These are phyloP conservation scores for Chlorella sp. DNA, from an alignment of 139 green algal genomes.

Conservation along the genomic window DNA sequence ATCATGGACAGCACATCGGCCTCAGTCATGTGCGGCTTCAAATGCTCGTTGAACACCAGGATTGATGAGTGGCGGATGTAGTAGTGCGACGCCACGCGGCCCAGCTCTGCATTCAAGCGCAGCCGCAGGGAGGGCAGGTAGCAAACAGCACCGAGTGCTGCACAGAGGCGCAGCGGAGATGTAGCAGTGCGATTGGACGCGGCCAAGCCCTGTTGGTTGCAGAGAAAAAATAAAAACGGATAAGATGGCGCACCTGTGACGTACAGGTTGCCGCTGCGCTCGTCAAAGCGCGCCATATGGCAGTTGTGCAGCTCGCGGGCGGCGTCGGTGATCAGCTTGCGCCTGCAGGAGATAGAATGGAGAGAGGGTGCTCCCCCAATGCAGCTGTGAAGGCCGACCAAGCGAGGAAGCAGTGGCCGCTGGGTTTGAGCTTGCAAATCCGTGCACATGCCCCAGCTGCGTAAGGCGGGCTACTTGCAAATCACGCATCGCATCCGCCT, in stretches of 20 bases:
- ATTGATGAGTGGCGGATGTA: slow-evolving; percentile 90
- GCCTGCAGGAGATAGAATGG: slow-evolving; percentile 13
- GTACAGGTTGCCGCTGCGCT: slow-evolving; percentile 88
- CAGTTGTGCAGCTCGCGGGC: slow-evolving; percentile 69
- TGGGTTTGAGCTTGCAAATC: too few species aligned
- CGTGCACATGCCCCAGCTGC: too few species aligned
- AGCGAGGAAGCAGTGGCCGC: too few species aligned
- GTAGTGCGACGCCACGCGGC: slow-evolving; percentile 91
- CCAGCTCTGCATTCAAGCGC: slow-evolving; percentile 69
- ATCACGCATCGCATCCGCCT: not conserved
- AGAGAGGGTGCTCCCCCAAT: too few species aligned
- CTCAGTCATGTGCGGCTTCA: slow-evolving; percentile 85
- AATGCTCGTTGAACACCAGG: slow-evolving; percentile 84
- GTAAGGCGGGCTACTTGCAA: not conserved
- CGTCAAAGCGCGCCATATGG: slow-evolving; percentile 95
- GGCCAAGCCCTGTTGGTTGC: too few species aligned
- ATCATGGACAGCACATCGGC: slow-evolving; percentile 86
- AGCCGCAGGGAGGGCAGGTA: too few species aligned
- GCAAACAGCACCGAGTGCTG: not conserved
- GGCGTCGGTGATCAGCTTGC: slow-evolving; percentile 73
- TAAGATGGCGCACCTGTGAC: slow-evolving; percentile 70
- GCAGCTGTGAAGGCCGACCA: too few species aligned
- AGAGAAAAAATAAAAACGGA: too few species aligned
- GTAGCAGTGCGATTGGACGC: too few species aligned
- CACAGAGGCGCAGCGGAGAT: too few species aligned